Base-by-base conservation (phyloP, 441 rosid genomes). In the Eruca vesicaria region DNA sequence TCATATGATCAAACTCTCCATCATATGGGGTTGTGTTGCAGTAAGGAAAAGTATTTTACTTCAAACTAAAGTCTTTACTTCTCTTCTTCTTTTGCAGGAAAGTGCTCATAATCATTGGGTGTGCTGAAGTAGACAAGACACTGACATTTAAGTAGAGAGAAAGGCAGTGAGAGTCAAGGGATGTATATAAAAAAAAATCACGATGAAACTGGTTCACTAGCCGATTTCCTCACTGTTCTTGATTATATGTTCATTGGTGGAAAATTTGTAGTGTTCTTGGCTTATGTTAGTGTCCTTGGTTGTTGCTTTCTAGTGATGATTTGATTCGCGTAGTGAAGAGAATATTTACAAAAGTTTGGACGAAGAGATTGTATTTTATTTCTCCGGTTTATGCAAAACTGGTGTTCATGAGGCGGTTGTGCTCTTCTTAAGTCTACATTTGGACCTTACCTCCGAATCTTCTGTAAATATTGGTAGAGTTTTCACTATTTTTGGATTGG, bases 401-500 rank as follows among this genome's bases (percentile, higher is more conserved):
- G 16, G 50, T 14, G 50, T 5, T 43, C 6, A 43, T 43, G 50
- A 43, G 50, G 18, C 2, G 50, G 14, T 14, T 43, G 8, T n/a
- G 50, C 50, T 43, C 14, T 38, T 38, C 45, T 38, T 38, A n/a
- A 38, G 45, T 38, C 45, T 38, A 38, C 45, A 4, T 38, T 38
- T 38, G 45, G 45, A 38, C n/a, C n/a, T 38, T 38, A 11, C n/a
- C 45, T 14, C 7, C 5, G 4, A 2, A 1, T 38, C 45, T 15
- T 38, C 7, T 41, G 5, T 6, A n/a, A 41, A 14, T 41, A 41
- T 41, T 41, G 16, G 48, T 41, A 41, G 6, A 5, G 7, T 41
- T 41, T 88, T 48, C 53, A 15, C 48, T 41, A 5, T 15, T 41
- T 41, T 41, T 41, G 48, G 48, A 41, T 41, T 41, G 48, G 16